A percentile compares a stretch with the other conserved stretches of the same genome.
Conservation (phyloP, 169 alveolate genomes). For the Plasmodium gaboni region DNA sequence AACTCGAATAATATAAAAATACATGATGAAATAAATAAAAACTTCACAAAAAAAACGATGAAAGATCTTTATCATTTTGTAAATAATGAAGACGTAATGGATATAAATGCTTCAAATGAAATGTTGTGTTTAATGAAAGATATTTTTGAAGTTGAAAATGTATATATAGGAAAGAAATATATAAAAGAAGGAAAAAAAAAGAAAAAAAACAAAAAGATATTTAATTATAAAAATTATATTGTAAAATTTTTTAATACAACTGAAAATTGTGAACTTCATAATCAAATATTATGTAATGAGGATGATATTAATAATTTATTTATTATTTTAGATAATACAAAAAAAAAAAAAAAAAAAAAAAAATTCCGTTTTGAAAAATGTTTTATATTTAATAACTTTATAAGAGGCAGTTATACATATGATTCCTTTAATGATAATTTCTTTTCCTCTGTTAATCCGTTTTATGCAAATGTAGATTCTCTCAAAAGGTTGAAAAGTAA, state of each 20-base stretch:
- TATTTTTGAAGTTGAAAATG: constrained; percentile 59
- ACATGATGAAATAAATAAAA: constrained; percentile 59
- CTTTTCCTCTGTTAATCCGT: constrained; percentile 34
- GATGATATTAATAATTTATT: constrained; percentile 17
- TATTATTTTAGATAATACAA: background rate
- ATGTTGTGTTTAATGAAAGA: constrained; percentile 29
- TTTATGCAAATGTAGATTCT: constrained; percentile 3
- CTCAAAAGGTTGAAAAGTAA: constrained; percentile 1
- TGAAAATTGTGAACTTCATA: constrained; percentile 31
- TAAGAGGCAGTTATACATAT: constrained; percentile 9
- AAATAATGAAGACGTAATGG: background rate
- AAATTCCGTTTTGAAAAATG: constrained; percentile 27
- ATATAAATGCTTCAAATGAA: background rate
- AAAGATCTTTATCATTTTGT: constrained; percentile 37
- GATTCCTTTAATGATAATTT: constrained; percentile 24
- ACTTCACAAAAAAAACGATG: constrained; percentile 18
- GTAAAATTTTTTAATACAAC: constrained; percentile 25
- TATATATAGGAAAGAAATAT: constrained; percentile 42
- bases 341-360: background rate
- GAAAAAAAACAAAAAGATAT: background rate
- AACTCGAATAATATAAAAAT: constrained; percentile 57
- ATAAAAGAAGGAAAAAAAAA: constrained; percentile 4
- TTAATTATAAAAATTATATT: constrained; percentile 8
- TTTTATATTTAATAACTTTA: constrained; percentile 25
- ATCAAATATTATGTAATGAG: constrained; percentile 2